A percentile compares a stretch with the other conserved stretches of the same genome.
Conservation (phyloP, 345 rosid species). For the Nephelium lappaceum region DNA sequence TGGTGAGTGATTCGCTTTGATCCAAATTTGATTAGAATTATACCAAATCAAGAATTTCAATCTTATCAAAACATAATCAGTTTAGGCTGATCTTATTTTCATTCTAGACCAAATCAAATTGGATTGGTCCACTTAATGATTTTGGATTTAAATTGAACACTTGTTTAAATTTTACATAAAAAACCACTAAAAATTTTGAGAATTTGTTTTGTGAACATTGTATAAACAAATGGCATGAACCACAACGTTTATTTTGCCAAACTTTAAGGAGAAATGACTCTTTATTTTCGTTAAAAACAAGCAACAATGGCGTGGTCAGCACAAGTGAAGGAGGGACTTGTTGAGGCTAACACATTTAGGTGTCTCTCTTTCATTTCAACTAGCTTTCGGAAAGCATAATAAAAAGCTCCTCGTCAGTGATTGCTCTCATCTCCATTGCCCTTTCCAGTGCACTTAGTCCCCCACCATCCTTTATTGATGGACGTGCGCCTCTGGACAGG, state of each 20-base stretch:
- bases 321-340: not conserved
- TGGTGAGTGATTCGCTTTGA: no score
- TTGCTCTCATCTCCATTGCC: constrained; percentile 94
- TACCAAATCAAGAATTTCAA: no score
- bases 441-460: constrained; percentile 83
- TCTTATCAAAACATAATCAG: no score
- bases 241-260: not conserved
- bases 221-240: not conserved
- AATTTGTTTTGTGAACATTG: not conserved
- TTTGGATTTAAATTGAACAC: no score
- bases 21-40: no score
- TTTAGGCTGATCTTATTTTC: no score
- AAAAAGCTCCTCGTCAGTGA: constrained; percentile 83
- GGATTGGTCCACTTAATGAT: no score
- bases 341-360: not conserved
- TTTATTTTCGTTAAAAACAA: no score
- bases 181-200: not conserved
- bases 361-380: not conserved
- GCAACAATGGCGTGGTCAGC: not conserved
- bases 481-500: constrained; percentile 69
- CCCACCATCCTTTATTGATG: constrained; percentile 68
- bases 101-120: no score
- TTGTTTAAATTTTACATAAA: no score
- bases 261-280: not conserved
- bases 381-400: constrained; percentile 66